Evolutionary conservation across 768 basidiomycete species (phyloP).

Genomic region (Termitomyces sp.): DNA sequence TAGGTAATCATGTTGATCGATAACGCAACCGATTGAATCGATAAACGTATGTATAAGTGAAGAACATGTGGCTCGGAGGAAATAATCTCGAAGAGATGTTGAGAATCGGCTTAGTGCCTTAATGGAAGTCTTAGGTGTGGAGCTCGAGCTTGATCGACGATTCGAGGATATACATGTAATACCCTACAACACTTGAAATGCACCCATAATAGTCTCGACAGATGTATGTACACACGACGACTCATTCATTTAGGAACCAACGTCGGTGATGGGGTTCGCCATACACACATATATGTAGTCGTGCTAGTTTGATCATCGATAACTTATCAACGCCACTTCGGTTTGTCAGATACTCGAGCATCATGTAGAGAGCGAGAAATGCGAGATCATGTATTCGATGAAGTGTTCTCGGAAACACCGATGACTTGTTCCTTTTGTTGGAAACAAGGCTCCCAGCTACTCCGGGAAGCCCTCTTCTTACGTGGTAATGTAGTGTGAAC

Average conservation of each 20-base stretch:
- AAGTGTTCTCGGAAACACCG: neutral
- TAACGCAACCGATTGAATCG: neutral
- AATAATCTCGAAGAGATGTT: neutral
- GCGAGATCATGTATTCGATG: neutral
- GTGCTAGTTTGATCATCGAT: neutral
- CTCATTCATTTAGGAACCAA: neutral
- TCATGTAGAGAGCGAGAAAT: neutral
- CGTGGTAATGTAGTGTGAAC: neutral
- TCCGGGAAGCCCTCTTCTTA: neutral
- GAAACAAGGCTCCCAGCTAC: neutral
- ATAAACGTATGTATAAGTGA: neutral
- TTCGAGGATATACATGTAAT: neutral
- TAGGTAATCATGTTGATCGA: neutral
- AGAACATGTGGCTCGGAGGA: conserved; percentile 5
- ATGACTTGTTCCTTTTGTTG: neutral
- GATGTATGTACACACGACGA: neutral
- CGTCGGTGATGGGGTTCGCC: neutral
- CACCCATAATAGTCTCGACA: neutral
- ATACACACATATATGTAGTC: neutral
- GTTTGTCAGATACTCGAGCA: neutral
- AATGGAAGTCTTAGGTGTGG: neutral
- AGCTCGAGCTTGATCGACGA: neutral
- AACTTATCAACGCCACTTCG: neutral
- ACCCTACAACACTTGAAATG: neutral
- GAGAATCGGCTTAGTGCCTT: neutral